Base-by-base conservation (phyloP, 2,329 filamentous ascomycete species). In the Fusarium burgessii region DNA sequence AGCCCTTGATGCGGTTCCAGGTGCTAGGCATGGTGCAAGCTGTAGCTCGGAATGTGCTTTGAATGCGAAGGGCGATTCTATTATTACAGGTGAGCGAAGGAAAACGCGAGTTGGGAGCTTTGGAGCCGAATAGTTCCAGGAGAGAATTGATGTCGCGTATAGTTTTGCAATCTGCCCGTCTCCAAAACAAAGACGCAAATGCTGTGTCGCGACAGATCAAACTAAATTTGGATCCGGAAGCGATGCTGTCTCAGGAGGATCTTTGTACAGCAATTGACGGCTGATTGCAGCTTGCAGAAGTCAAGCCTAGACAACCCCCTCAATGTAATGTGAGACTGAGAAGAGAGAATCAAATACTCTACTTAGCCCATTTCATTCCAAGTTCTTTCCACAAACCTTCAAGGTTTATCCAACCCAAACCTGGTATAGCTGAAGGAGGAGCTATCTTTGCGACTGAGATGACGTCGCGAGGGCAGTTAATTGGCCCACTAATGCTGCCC, bases 1-100 rank as follows among this genome's bases (percentile, higher is more conserved):
- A 59, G 51, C 76, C 72, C 66, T 78, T 80, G 68, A 79, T 64
- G 46, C 76, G 77, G 27, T 64, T 71, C 80, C 79, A 80, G 54
- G 74, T 67, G 45, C 56, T 55, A 29, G 54, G 41, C 75, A 77
- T 77, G 46, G 18, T 72, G 56, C 27, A 51, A 25, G 42, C 47
- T 43, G 60, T 42, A 46, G 56, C 41, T 62, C 43, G 10, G 14
- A 35, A 49, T 29, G 52, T 42, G 33, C 40, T 38, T 33, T 4
- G 25, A 17, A 51, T 32, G 27, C 33, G 40, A 42, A 25, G 40
- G 38, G 32, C 42, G 23, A 36, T 20, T 42, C 25, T 36, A 23
- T 13, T 41, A 43, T 46, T 17, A 13, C 23, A 38, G 13, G 46
- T 55, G 27, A 17, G 36, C 12, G 38, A 29, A 42, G 17, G 20